Conservation (phyloP, 441 rosid genomes). For the Manihot esculenta region DNA sequence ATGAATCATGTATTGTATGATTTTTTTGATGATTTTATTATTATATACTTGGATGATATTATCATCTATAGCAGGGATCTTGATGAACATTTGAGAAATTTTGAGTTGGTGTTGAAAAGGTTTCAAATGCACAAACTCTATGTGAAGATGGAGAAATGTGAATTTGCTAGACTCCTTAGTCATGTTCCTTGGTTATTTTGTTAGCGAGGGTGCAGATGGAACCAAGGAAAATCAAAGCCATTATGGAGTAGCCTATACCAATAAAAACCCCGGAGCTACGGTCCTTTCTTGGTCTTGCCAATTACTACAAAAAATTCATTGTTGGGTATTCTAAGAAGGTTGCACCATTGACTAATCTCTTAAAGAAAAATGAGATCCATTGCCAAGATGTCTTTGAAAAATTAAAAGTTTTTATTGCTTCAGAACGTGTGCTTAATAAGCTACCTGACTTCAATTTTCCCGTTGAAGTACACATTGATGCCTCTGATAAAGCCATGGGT, state of each 20-base stretch:
- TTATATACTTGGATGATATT: background rate
- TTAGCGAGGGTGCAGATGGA: background rate
- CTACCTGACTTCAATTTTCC: background rate
- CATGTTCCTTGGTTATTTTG: background rate
- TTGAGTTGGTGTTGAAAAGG: fast-evolving
- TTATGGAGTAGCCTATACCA: background rate
- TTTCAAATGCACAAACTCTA: background rate
- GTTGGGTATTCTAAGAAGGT: background rate
- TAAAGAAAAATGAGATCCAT: background rate
- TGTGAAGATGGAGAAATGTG: background rate
- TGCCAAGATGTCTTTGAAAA: background rate
- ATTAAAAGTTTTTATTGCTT: background rate
- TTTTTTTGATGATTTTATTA: background rate
- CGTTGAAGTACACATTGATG: background rate
- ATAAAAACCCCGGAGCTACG: background rate
- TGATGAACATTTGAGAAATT: background rate
- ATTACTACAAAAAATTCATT: background rate
- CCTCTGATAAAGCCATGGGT: background rate
- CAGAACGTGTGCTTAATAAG: background rate
- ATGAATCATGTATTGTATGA: too few relatives aligned
- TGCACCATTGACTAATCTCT: background rate
- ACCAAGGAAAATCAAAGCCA: background rate
- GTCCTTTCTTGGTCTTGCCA: background rate
- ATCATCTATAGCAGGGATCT: too few relatives aligned
- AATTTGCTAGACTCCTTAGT: background rate